Evolutionary conservation across 2,329 filamentous ascomycete genomes (phyloP), one percentile per base, ranked within the genome.

Genomic region (Blumeria hordei): DNA sequence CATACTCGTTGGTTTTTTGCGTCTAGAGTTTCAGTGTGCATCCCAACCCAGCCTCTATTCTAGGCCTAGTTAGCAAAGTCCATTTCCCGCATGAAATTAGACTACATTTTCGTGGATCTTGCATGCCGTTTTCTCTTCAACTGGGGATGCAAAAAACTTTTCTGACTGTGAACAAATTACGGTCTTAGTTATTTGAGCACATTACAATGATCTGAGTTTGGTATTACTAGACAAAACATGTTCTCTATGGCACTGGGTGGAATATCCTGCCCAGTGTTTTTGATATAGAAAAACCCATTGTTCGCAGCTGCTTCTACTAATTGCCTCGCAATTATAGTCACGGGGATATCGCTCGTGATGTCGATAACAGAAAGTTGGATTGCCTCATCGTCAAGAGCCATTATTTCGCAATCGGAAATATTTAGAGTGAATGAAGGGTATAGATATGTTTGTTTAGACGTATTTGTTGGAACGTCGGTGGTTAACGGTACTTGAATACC

Each of bases 261-360:
- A 51, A 95, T 85, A 57, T 83, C 78, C 11, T 73, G 72, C 45
- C 80, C 82, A 21, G 78, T 74, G 64, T 86, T 88, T 64, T 80
- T 81, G 63, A 96, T 80, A 66, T 92, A 96, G 58, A 95, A 77
- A 67, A 96, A 96, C 58, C 90, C 90, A 68, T 88, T 83, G 55
- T 81, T 79, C 39, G 80, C 77, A 1, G 88, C 88, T 0, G 90
- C 90, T 58, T 83, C 76, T 44, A 95, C 78, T 44, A 96, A 74
- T 59, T 79, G 75, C 55, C 77, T 77, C 54, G 83, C 83, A 18
- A 79, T 69, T 49, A 70, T 67, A 57, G 75, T 69, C 59, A 82
- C 71, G 9, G 68, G 62, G 33, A 73, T 72, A 5, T 74, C 70
- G 16, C 74, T 72, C 3, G 80, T 81, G 59, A 94, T 80, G 66